Base-by-base conservation (phyloP, 164 flowering plant species). In the Macadamia tetraphylla region DNA sequence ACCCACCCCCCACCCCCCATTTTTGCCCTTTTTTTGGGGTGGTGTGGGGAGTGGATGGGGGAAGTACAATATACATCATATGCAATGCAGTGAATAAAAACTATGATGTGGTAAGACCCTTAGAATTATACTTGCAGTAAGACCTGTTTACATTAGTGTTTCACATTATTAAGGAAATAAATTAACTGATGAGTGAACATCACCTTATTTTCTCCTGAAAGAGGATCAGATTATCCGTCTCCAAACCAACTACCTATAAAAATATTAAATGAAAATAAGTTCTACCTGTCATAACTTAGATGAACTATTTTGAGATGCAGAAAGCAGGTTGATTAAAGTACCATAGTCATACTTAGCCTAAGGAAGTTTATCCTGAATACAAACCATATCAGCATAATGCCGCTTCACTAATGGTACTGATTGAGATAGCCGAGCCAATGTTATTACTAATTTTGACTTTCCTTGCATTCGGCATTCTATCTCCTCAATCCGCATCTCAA, bases 121-220 rank as follows among this genome's bases (percentile, higher is more conserved):
- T 1, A 29, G 58, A 14, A 55, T 30, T 44, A 57, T 70, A 43
- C 42, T 55, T 18, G 29, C 46, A 58, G 44, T 67, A 35, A 2
- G 40, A 35, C 40, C 3, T 2, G 5, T 11, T 46, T 31, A 65
- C 31, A 35, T 46, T 35, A 58, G 40, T 46, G 18, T 46, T 23
- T 18, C 23, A 29, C 63, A 44, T 48, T 29, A 59, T 17, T 58
- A 63, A 52, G 63, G 0, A 62, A 18, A 60, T 6, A 40, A 63
- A 65, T 59, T 46, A 71, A 65, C 51, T 46, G 67, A 13, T 46
- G 14, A 58, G 67, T 9, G 52, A 59, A 43, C 35, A 61, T 73
- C 73, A 92, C 98, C 99, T 89, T 79, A 92, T 90, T 76, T 89
- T 95, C 76, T 95, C 98, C 74, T 95, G 89, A 71, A 85, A 92